Conservation (phyloP, 1,284 basidiomycete genomes). For the Wallemia mellicola region DNA sequence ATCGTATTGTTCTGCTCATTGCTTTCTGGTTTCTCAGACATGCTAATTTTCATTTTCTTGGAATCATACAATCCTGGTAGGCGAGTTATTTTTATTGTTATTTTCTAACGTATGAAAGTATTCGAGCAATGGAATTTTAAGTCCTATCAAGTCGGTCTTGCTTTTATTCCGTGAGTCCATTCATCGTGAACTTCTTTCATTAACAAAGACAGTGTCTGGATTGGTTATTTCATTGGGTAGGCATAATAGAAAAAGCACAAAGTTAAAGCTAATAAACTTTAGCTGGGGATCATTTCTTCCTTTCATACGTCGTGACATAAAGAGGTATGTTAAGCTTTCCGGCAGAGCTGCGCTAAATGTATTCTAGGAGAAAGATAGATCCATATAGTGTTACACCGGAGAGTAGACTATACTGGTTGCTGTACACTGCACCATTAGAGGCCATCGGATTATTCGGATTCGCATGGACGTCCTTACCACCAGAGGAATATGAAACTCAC, state of each 20-base stretch:
- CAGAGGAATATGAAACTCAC: neutral
- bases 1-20: neutral
- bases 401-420: slow-evolving; percentile 15
- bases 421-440: slow-evolving; percentile 16
- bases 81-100: neutral
- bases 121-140: slow-evolving; percentile 17
- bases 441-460: slow-evolving; percentile 18
- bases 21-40: neutral
- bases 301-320: slow-evolving; percentile 11
- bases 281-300: slow-evolving; percentile 16
- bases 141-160: slow-evolving; percentile 12
- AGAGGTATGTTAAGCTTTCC: too few relatives aligned
- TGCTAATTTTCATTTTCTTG: neutral
- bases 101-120: slow-evolving; percentile 7
- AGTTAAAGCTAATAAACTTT: too few relatives aligned
- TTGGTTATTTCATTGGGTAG: slow-evolving; percentile 17
- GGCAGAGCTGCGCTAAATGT: too few relatives aligned
- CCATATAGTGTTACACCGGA: slow-evolving; percentile 12
- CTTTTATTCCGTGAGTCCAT: slow-evolving; percentile 12
- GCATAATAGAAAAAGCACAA: too few relatives aligned
- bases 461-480: slow-evolving; percentile 14
- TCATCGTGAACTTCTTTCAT: neutral
- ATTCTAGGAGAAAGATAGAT: slow-evolving; percentile 9
- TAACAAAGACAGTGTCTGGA: slow-evolving; percentile 9
- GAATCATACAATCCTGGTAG: neutral